Conservation (phyloP, 2,329 filamentous ascomycete genomes). For the Apiospora saccharicola region DNA sequence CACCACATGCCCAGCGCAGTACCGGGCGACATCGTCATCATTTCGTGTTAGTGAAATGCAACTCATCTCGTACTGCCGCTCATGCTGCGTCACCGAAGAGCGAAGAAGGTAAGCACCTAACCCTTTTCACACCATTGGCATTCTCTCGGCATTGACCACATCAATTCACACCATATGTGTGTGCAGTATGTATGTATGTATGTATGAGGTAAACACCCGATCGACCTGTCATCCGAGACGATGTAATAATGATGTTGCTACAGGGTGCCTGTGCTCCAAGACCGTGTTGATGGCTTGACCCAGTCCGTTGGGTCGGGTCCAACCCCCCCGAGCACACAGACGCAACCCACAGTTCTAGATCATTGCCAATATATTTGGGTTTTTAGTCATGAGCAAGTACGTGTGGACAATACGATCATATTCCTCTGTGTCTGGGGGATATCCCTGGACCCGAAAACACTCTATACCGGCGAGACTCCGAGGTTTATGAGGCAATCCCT, state of each 20-base stretch:
- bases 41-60: constrained; percentile 5
- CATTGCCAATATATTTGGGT: not conserved
- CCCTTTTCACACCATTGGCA: not conserved
- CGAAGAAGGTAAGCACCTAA: not conserved
- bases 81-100: not conserved
- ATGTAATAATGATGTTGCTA: constrained; percentile 14
- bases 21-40: not conserved
- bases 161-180: not conserved
- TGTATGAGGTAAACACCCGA: not conserved
- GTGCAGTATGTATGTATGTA: too few species aligned
- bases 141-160: not conserved
- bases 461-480: not conserved
- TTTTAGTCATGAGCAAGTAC: not conserved
- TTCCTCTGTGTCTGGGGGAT: not conserved
- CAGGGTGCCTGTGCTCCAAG: not conserved
- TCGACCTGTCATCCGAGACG: constrained; percentile 12
- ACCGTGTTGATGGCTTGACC: constrained; percentile 1
- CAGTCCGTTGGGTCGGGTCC: constrained; percentile 3
- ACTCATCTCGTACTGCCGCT: not conserved
- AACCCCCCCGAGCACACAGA: not conserved
- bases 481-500: not conserved
- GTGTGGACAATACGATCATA: not conserved
- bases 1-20: not conserved
- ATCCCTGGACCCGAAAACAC: not conserved
- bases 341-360: constrained; percentile 3